Base-by-base conservation (phyloP, 1,284 basidiomycete species). In the Ceratobasidium sp. region DNA sequence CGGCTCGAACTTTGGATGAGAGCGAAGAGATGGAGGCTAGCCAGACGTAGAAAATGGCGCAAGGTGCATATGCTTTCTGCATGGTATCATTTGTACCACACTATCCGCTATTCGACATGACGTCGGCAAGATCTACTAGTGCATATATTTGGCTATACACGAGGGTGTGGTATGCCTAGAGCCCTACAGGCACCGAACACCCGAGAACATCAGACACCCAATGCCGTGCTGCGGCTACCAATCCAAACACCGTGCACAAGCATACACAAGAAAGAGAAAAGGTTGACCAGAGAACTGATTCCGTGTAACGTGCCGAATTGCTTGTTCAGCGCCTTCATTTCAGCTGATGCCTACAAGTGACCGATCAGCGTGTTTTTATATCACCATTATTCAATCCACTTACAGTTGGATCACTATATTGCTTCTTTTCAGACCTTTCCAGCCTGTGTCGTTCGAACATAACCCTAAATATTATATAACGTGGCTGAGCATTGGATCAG, bases 201-300 rank as follows among this genome's bases (percentile, higher is more conserved):
- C 11, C 13, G 45, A 63, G 6, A 26, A 23, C 63, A 13, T 31
- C n/a, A 23, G 10, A 37, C 31, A 73, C 13, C 42, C 58, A 88
- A 81, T 60, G 89, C 89, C 66, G 83, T 81, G 79, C 86, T 88
- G 37, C 88, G 58, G 60, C 35, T 74, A 39, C 71, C 91, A 61
- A 92, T 87, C 88, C 88, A 94, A 54, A 94, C 83, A 49, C 93
- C 93, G 80, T 94, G 92, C 83, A 92, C 91, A 42, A 84, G 85
- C 68, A 94, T 84, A 4, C 89, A 87, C 77, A 94, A 81, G 79
- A 92, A 84, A 20, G 90, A 86, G 45, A 84, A 81, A 53, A 92
- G 83, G 83, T 94, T 94, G 69, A 89, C 86, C 20, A 92, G 84
- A 8, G 89, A 91, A 81, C 90, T 90, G 79, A 92, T 82, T 8